These are phyloP conservation scores for Penicillium crustosum DNA, from an alignment of 2,329 filamentous ascomycete species.

Conservation along the genomic window DNA sequence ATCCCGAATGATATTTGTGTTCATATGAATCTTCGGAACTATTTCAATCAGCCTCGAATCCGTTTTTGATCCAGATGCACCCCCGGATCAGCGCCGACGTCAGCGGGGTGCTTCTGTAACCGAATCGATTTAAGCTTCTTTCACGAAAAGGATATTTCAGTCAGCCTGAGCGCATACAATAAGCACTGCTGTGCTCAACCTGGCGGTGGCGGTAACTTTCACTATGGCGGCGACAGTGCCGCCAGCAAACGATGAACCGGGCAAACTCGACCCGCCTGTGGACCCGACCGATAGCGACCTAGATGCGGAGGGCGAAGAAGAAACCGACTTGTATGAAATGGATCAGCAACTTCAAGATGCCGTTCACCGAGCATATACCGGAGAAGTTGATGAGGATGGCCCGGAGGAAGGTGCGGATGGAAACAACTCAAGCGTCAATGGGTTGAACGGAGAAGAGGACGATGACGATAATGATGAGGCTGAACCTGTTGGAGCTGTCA, in stretches of 20 bases:
- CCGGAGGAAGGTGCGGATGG: conserved; percentile 35
- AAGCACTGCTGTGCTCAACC: conserved; percentile 26
- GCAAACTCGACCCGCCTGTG: conserved; percentile 31
- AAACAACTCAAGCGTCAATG: conserved; percentile 26
- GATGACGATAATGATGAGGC: conserved; percentile 48
- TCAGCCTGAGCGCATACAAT: conserved; percentile 10
- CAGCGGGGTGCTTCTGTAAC: conserved; percentile 33
- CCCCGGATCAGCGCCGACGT: conserved; percentile 25
- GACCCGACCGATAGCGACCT: conserved; percentile 44
- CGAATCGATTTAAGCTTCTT: conserved; percentile 26
- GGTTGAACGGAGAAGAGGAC: conserved; percentile 34
- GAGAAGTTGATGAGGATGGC: conserved; percentile 32
- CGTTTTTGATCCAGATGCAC: conserved; percentile 23
- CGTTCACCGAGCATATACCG: conserved; percentile 38
- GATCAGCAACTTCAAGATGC: conserved; percentile 42
- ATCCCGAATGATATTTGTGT: neutral
- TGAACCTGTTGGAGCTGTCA: conserved; percentile 41
- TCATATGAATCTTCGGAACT: neutral
- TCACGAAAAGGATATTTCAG: conserved; percentile 11
- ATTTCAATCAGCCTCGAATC: neutral
- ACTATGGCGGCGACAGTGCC: conserved; percentile 45
- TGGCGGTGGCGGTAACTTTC: conserved; percentile 41
- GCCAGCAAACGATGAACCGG: conserved; percentile 39
- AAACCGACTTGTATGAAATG: conserved; percentile 43
- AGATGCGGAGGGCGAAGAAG: conserved; percentile 48